Conservation (phyloP, 495 filamentous ascomycete species). For the Podospora didyma region DNA sequence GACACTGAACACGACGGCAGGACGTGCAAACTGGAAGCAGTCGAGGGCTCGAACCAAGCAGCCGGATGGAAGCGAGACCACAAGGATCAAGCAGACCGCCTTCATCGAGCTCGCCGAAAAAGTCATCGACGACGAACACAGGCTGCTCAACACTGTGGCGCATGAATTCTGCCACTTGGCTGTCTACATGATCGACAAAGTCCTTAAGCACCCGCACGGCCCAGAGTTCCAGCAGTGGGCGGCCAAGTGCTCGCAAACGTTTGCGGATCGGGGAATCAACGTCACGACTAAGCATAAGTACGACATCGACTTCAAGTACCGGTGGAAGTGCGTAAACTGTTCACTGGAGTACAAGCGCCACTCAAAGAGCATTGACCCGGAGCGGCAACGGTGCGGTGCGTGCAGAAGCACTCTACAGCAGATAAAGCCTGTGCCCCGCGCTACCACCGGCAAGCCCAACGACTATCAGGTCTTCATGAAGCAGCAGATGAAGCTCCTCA, state of each 20-base stretch:
- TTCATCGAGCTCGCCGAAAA: conserved; percentile 85
- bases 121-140: conserved; percentile 72
- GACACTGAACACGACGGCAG: conserved; percentile 81
- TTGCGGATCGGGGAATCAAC: conserved; percentile 49
- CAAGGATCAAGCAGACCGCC: conserved; percentile 52
- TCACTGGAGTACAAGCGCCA: conserved; percentile 68
- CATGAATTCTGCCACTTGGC: conserved; percentile 96
- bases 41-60: conserved; percentile 43
- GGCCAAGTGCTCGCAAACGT: conserved; percentile 27
- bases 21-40: conserved; percentile 76
- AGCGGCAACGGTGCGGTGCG: conserved; percentile 60
- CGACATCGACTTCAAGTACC: conserved; percentile 82
- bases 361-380: conserved; percentile 72
- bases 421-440: conserved; percentile 71
- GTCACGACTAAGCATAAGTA: conserved; percentile 88
- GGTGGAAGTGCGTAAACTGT: conserved; percentile 77
- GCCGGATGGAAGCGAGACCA: conserved; percentile 4
- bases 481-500: conserved; percentile 55
- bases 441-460: conserved; percentile 20
- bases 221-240: conserved; percentile 76
- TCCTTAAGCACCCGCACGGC: conserved; percentile 72
- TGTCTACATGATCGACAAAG: conserved; percentile 73
- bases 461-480: conserved; percentile 69
- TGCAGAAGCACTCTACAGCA: conserved; percentile 70
- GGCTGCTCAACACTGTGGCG: conserved; percentile 79